Conservation (phyloP, 768 basidiomycete species). For the Pleurotus platypus region DNA sequence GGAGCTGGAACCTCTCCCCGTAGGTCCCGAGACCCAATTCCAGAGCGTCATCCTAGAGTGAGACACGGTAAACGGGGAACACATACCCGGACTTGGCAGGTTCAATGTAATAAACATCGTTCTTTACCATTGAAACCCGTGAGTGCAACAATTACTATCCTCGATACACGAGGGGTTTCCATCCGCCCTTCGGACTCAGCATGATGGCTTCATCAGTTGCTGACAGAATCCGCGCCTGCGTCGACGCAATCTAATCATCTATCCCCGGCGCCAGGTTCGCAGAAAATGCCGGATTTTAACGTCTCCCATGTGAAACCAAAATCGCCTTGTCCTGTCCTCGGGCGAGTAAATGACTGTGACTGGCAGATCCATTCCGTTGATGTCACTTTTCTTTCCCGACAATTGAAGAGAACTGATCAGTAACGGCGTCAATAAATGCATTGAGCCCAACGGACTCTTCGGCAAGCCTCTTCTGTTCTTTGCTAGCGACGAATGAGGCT, state of each 20-base stretch:
- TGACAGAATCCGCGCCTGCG: background rate
- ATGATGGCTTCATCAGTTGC: too few species aligned
- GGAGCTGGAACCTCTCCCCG: background rate
- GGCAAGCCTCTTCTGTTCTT: background rate
- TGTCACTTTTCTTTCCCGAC: background rate
- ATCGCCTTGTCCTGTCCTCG: slow-evolving; percentile 1
- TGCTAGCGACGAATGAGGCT: too few species aligned
- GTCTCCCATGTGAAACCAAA: background rate
- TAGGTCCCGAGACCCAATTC: background rate
- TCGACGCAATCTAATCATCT: slow-evolving; percentile 2
- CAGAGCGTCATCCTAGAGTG: background rate
- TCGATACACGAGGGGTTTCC: background rate
- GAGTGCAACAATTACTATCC: background rate
- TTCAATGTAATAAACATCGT: background rate
- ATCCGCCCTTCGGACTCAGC: too few species aligned
- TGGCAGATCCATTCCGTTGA: background rate
- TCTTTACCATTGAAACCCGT: too few species aligned
- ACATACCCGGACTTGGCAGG: background rate
- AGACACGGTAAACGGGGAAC: background rate
- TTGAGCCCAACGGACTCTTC: background rate
- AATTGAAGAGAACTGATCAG: background rate
- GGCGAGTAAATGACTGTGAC: background rate
- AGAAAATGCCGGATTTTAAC: background rate
- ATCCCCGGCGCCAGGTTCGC: background rate
- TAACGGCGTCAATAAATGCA: background rate